Conservation (phyloP, 2,329 filamentous ascomycete species). For the Talaromyces sp. region DNA sequence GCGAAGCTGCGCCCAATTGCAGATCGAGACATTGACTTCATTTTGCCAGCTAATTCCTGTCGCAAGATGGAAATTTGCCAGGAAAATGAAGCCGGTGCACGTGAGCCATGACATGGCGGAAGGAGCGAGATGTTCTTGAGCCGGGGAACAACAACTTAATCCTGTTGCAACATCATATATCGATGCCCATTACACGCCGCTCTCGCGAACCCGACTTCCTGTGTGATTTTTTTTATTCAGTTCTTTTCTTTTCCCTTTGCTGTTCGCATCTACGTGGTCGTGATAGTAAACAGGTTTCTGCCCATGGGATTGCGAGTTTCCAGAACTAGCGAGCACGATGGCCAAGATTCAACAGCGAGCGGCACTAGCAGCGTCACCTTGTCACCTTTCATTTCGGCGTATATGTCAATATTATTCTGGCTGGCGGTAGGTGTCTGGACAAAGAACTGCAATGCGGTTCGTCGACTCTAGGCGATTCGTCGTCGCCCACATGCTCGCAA, state of each 20-base stretch:
- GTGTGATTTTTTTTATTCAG: neutral
- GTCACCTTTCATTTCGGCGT: neutral
- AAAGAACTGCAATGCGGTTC: neutral
- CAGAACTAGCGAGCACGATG: neutral
- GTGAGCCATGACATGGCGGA: neutral
- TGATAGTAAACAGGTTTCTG: neutral
- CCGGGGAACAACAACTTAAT: neutral
- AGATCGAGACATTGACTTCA: conserved; percentile 58
- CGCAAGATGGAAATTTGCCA: neutral
- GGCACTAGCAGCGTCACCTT: neutral
- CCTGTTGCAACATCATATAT: neutral
- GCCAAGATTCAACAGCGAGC: neutral
- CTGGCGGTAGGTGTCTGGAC: neutral
- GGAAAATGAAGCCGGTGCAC: neutral
- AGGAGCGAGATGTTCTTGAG: neutral
- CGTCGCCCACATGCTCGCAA: neutral
- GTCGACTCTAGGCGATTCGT: neutral
- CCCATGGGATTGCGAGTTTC: neutral
- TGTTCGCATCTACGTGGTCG: neutral
- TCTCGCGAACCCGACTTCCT: neutral
- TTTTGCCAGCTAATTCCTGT: conserved; percentile 17
- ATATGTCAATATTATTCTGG: neutral
- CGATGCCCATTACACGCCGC: neutral
- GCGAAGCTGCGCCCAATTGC: conserved; percentile 49
- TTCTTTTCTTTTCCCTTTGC: neutral